Conservation (phyloP, 2,329 filamentous ascomycete genomes). For the Aureobasidium pullulans region DNA sequence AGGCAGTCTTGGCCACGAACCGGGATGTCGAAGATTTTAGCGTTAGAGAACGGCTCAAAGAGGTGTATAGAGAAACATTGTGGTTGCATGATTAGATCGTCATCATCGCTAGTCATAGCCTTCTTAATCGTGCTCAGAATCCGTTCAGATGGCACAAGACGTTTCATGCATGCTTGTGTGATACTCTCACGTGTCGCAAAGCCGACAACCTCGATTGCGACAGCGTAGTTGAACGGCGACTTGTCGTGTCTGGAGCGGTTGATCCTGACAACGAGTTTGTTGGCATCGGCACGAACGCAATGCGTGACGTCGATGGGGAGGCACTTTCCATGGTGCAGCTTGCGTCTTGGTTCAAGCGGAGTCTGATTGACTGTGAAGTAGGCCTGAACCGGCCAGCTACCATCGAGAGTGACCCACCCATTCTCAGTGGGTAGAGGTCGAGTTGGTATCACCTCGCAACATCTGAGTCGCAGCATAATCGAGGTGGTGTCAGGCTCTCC, state of each 20-base stretch:
- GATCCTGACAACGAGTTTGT: conserved; percentile 50
- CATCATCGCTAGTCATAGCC: conserved; percentile 36
- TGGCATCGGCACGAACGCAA: conserved; percentile 51
- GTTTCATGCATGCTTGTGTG: conserved; percentile 31
- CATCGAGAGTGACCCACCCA: conserved; percentile 58
- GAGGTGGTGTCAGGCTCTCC: conserved; percentile 44
- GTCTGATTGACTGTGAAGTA: conserved; percentile 61
- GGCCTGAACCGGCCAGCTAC: conserved; percentile 62
- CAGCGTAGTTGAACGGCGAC: conserved; percentile 42
- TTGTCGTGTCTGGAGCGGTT: conserved; percentile 34
- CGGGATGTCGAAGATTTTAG: conserved; percentile 57
- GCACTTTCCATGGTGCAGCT: conserved; percentile 67
- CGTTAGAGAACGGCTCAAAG: conserved; percentile 39
- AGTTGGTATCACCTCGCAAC: conserved; percentile 42
- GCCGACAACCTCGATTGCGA: conserved; percentile 65
- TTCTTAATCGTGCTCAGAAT: conserved; percentile 54
- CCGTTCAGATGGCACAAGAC: conserved; percentile 34
- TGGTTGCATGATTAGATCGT: conserved; percentile 37
- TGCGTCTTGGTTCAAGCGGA: conserved; percentile 52
- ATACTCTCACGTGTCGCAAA: conserved; percentile 40
- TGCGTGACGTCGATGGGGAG: conserved; percentile 66
- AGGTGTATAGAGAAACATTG: conserved; percentile 35
- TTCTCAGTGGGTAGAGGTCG: conserved; percentile 30
- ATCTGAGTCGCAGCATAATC: conserved; percentile 61
- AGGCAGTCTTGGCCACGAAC: conserved; percentile 62